phyloP scores from a whole-genome alignment of 2,329 filamentous ascomycete species.

The Bisporella sp. region DNA sequence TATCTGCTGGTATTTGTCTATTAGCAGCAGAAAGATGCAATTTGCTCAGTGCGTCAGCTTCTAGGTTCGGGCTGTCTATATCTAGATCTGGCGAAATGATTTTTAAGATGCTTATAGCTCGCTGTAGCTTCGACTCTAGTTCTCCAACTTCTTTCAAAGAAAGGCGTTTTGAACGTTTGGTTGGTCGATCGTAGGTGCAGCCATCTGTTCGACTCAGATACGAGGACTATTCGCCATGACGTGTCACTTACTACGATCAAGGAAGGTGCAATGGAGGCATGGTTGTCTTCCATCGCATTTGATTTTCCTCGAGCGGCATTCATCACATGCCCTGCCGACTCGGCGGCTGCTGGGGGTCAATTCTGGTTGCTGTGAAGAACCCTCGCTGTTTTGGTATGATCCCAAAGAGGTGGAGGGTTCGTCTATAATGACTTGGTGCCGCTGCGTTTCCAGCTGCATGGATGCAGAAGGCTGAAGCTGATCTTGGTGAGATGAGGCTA shows the following conservation, averaged over 20 bases:
- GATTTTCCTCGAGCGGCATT: slow-evolving; percentile 5
- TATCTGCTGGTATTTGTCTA: slow-evolving; percentile 1
- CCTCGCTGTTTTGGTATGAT: background rate
- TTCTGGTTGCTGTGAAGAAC: slow-evolving; percentile 1
- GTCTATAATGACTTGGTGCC: background rate
- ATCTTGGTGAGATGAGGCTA: background rate
- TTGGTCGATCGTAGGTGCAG: slow-evolving; percentile 14
- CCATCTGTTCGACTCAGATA: slow-evolving; percentile 5
- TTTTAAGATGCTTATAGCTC: slow-evolving; percentile 55
- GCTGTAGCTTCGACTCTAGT: slow-evolving; percentile 56
- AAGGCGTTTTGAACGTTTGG: slow-evolving; percentile 2
- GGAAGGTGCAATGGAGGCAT: slow-evolving; percentile 1
- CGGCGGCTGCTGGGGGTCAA: background rate
- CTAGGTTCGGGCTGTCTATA: slow-evolving; percentile 72
- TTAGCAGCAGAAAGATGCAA: slow-evolving; percentile 50
- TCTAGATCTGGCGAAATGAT: slow-evolving; percentile 56
- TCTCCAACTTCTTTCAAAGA: slow-evolving; percentile 47
- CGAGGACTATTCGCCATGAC: background rate
- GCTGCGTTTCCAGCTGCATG: background rate
- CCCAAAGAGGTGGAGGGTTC: background rate
- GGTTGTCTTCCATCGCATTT: slow-evolving; percentile 3
- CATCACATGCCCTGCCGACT: slow-evolving; percentile 3
- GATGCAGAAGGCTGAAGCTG: background rate
- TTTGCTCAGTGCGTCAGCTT: slow-evolving; percentile 61
- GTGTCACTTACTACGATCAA: slow-evolving; percentile 1